phyloP scores from a whole-genome alignment of 1,139 yeast genomes.

The Geotrichum klebahnii region DNA sequence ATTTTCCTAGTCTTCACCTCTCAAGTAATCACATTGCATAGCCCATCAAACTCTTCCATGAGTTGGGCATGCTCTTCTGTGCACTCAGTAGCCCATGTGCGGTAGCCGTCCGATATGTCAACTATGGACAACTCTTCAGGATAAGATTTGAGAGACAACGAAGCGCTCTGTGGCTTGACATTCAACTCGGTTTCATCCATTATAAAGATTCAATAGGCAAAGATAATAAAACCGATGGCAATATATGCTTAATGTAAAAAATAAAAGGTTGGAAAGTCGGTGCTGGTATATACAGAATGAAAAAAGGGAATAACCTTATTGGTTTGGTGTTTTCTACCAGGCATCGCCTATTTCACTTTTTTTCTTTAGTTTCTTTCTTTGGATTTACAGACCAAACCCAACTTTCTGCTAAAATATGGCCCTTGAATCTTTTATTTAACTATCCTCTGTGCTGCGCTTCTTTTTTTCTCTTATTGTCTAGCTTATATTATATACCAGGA shows the following conservation, averaged over 20 bases:
- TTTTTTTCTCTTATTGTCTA: neutral
- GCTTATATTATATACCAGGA: neutral
- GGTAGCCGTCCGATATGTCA: conserved; percentile 15
- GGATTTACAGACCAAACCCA: neutral
- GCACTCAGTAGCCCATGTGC: conserved; percentile 15
- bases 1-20: neutral
- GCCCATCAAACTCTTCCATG: conserved; percentile 19
- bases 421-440: conserved; percentile 4
- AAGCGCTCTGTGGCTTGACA: neutral
- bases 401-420: conserved; percentile 4
- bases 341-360: neutral
- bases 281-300: neutral
- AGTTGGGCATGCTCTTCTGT: conserved; percentile 19
- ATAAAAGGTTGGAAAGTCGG: neutral
- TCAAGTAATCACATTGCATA: conserved; percentile 17
- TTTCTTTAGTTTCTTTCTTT: neutral
- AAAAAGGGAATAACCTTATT: neutral
- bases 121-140: conserved; percentile 5
- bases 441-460: neutral
- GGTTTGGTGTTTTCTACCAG: neutral
- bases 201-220: neutral
- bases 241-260: neutral
- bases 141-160: no score
- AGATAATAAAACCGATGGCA: neutral
- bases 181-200: neutral